phyloP scores from a whole-genome alignment of 768 basidiomycete genomes.

The Flagelloscypha sp. region DNA sequence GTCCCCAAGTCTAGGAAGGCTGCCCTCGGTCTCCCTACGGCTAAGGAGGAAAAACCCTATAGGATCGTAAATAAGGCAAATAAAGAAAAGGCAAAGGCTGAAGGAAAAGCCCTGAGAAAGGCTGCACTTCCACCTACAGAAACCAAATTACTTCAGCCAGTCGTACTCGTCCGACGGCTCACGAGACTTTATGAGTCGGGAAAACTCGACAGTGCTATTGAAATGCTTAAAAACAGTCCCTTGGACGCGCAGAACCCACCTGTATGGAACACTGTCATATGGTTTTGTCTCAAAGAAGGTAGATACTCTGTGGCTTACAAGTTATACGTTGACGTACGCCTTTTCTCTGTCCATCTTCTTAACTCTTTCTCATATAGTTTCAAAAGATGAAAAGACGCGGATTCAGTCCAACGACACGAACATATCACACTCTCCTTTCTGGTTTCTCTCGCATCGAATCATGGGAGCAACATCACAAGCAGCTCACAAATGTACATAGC shows the following conservation, averaged over 20 bases:
- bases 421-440: slow-evolving; percentile 62
- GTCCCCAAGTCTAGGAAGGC: too few species aligned
- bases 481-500: slow-evolving; percentile 51
- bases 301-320: slow-evolving; percentile 52
- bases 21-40: too few species aligned
- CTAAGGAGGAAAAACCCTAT: too few species aligned
- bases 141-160: slow-evolving; percentile 47
- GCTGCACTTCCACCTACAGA: slow-evolving; percentile 9
- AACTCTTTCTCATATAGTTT: slow-evolving; percentile 5
- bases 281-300: slow-evolving; percentile 48
- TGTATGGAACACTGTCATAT: slow-evolving; percentile 77
- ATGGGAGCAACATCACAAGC: slow-evolving; percentile 52
- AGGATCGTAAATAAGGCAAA: too few species aligned
- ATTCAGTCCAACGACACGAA: slow-evolving; percentile 57
- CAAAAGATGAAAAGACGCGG: slow-evolving; percentile 79
- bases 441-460: slow-evolving; percentile 55
- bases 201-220: slow-evolving; percentile 53
- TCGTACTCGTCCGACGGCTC: slow-evolving; percentile 51
- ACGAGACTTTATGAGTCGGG: slow-evolving; percentile 47
- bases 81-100: too few species aligned
- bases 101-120: too few species aligned
- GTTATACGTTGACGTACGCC: slow-evolving; percentile 61
- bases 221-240: slow-evolving; percentile 60
- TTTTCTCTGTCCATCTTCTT: not conserved
- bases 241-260: slow-evolving; percentile 65